Base-by-base conservation (phyloP, 495 filamentous ascomycete genomes). In the Podospora conica region DNA sequence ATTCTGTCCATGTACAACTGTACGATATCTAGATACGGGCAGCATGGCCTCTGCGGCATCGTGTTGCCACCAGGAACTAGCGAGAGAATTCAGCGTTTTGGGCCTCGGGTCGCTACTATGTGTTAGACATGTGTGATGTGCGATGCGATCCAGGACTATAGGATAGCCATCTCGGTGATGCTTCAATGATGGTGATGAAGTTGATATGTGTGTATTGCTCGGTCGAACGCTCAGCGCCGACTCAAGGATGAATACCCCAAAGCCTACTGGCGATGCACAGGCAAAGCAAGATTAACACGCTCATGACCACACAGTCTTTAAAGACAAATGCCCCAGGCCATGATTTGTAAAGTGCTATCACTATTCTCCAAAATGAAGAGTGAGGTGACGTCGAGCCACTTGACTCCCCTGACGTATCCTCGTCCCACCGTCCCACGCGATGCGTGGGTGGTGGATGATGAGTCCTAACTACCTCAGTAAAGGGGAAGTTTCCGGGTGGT, bases 1-100 rank as follows among this genome's bases (percentile, higher is more conserved):
- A n/a, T 48, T 48, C 74, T 64, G 63, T 67, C 69, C 60, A 64
- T 71, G 73, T 70, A 67, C 33, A 57, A 56, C 63, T 63, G 64
- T 66, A 69, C 61, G 60, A 69, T 69, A 66, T 58, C 31, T 48
- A 25, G 24, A 48, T 48, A 48, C 40, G 40, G 40, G 40, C 40
- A 48, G 40, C 31, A 23, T 24, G 60, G n/a, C 60, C 40, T 61
- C 40, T 48, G 40, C 40, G 40, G 40, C 40, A 8, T 48, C 40
- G 40, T 48, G 15, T 48, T 18, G 40, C 40, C 40, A 48, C 40
- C 15, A n/a, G 40, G 40, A 48, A 48, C 15, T n/a, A 48, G 18
- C 40, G 40, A 48, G 18, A n/a, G 40, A 48, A 48, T 48, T 48
- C 40, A 48, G 40, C 40, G 40, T n/a, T 48, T 48, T 48, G 15